phyloP scores from a whole-genome alignment of 768 basidiomycete genomes.

The Lactarius vividus region DNA sequence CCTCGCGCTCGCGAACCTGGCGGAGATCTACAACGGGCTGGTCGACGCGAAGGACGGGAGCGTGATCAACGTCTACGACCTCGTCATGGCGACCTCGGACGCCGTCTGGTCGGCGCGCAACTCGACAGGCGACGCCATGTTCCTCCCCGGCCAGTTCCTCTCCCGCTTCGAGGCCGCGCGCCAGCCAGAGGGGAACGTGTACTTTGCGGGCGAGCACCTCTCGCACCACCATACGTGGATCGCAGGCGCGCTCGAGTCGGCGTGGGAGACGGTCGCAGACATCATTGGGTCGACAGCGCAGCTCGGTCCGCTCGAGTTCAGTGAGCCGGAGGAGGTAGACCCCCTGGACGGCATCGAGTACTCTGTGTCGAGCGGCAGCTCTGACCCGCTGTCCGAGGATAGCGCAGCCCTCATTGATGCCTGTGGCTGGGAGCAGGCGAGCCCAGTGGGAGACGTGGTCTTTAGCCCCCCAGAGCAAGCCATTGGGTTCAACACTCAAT shows the following conservation, averaged over 20 bases:
- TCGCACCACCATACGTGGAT: slow-evolving; percentile 35
- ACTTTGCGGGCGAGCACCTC: slow-evolving; percentile 34
- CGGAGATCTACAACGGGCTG: slow-evolving; percentile 27
- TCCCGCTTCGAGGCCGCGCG: slow-evolving; percentile 29
- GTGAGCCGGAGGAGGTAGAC: background rate
- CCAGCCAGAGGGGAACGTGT: slow-evolving; percentile 29
- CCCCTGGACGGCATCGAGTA: background rate
- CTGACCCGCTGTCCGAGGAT: background rate
- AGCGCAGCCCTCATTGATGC: background rate
- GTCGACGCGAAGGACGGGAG: slow-evolving; percentile 20
- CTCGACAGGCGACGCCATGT: slow-evolving; percentile 35
- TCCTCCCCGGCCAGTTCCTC: slow-evolving; percentile 32
- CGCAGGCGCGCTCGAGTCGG: slow-evolving; percentile 30
- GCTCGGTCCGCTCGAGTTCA: slow-evolving; percentile 3
- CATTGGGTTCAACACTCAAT: background rate
- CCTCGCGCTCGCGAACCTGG: slow-evolving; percentile 29
- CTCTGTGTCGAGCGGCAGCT: background rate
- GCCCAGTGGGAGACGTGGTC: background rate
- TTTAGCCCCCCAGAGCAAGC: background rate
- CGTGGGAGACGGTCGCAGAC: slow-evolving; percentile 16
- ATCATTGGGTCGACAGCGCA: slow-evolving; percentile 14
- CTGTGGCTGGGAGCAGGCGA: background rate
- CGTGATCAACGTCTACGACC: slow-evolving; percentile 27
- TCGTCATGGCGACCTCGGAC: slow-evolving; percentile 29
- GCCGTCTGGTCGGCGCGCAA: slow-evolving; percentile 30